Evolutionary conservation across 306 rosid species (phyloP).

Genomic region (Hippophae gyantsensis): DNA sequence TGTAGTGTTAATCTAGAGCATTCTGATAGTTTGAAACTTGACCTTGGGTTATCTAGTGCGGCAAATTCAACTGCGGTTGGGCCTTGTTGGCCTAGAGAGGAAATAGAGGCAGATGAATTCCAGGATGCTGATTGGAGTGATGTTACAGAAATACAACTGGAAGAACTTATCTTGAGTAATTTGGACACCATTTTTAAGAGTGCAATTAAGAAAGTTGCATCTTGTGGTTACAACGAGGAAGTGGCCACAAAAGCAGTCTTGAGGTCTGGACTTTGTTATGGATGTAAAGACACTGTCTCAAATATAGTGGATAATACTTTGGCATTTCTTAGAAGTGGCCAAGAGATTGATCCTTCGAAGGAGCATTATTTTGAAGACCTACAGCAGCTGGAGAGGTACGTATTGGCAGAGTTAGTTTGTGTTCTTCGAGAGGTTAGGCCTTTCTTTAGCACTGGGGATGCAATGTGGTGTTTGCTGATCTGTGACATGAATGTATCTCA

Average conservation of each 20-base stretch:
- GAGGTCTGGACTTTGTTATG: constrained; percentile 78
- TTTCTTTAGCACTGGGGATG: constrained; percentile 81
- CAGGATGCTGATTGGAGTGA: constrained; percentile 84
- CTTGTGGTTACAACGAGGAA: constrained; percentile 69
- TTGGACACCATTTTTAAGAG: constrained; percentile 62
- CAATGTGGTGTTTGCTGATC: constrained; percentile 86
- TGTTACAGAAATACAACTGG: constrained; percentile 66
- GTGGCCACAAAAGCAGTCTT: constrained; percentile 65
- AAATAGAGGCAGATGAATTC: constrained; percentile 48
- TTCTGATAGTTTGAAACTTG: constrained; percentile 71
- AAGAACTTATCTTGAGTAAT: constrained; percentile 63
- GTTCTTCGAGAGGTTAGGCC: constrained; percentile 86
- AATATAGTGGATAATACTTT: constrained; percentile 71
- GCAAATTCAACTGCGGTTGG: constrained; percentile 33
- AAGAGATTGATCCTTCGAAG: constrained; percentile 64
- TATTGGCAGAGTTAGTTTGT: constrained; percentile 80
- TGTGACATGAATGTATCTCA: constrained; percentile 81
- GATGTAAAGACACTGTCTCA: constrained; percentile 69
- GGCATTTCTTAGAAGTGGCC: constrained; percentile 61
- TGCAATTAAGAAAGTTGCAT: constrained; percentile 59
- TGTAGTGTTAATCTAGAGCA: constrained; percentile 43
- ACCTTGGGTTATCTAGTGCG: constrained; percentile 58
- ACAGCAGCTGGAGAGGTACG: constrained; percentile 72
- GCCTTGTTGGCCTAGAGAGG: constrained; percentile 46
- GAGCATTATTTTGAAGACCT: constrained; percentile 72